Evolutionary conservation across 73 alveolate species (phyloP).

Genomic region (Effrenium voratum): DNA sequence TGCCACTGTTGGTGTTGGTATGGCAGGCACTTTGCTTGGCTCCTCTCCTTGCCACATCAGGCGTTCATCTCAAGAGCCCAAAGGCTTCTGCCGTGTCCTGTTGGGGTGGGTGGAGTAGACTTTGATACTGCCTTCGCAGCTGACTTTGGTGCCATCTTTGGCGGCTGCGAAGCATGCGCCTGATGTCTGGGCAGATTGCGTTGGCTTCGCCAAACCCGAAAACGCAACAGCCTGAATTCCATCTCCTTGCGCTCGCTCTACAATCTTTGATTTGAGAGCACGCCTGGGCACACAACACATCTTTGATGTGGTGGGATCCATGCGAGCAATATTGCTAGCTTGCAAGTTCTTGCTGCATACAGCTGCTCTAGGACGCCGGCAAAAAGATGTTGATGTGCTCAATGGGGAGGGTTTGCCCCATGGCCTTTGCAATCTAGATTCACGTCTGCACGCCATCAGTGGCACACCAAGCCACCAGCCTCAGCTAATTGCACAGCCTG

Average conservation of each 20-base stretch:
- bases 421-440: slow-evolving; percentile 1
- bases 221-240: slow-evolving; percentile 6
- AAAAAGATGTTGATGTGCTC: slow-evolving; percentile 63
- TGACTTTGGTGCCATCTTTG: neutral
- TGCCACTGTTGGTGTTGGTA: too few species aligned
- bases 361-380: neutral
- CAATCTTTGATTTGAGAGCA: slow-evolving; percentile 21
- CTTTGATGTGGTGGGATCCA: neutral
- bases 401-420: slow-evolving; percentile 55
- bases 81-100: too few species aligned
- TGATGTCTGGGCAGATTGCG: neutral
- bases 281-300: slow-evolving; percentile 32
- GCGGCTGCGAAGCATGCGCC: neutral
- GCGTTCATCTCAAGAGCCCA: too few species aligned
- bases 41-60: too few species aligned
- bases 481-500: neutral
- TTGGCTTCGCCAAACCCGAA: neutral
- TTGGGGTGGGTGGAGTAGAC: neutral
- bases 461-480: neutral
- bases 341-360: neutral
- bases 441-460: too few species aligned
- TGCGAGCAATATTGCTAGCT: neutral
- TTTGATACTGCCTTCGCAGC: neutral
- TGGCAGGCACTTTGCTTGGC: too few species aligned
- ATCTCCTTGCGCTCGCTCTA: slow-evolving; percentile 56